Base-by-base conservation (phyloP, 73 alveolate genomes). In the Urostyla sp. region DNA sequence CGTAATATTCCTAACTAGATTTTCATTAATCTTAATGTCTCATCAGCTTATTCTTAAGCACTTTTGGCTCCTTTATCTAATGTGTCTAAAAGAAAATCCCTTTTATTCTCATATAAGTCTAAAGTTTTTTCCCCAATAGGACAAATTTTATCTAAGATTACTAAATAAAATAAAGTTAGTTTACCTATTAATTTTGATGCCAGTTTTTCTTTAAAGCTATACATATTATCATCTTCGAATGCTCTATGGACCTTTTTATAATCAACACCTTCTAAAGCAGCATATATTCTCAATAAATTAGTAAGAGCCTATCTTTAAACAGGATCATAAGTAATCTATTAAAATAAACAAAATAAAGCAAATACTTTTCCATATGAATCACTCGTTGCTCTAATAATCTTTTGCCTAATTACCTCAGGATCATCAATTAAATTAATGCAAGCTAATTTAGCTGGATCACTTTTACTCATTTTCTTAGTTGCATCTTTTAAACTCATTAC, bases 401-500 rank as follows among this genome's bases (percentile, higher is more conserved):
- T 94, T 10, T 35, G 36, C 49, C 84, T 52, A 32, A 90, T 88
- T 67, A 57, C 37, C 43, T 94, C 97, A 30, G 93, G 87, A 23
- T 95, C 90, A 67, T 94, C 98, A 26, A 84, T 66, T 30, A 94
- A 54, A 43, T 85, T 92, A 10, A 94, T 89, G 63, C 98, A 73
- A 16, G 95, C 52, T 24, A 43, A 58, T 30, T 53, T 84, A 34
- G 69, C 45, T 0, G 69, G 72, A 58, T 87, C 95, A 20, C 95
- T 80, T 74, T 94, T 94, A 36, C 94, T 78, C 98, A 94, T 94
- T 67, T 94, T 94, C 81, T 87, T 79, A 13, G 89, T 61, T 0
- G 95, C 98, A 57, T 94, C 95, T 52, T 60, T 38, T 24, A 94
- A 63, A 43, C 94, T 89, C 98, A 94, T 94, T 28, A 94, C 95